phyloP scores from a whole-genome alignment of 768 basidiomycete genomes.

The Ramaria sp. region DNA sequence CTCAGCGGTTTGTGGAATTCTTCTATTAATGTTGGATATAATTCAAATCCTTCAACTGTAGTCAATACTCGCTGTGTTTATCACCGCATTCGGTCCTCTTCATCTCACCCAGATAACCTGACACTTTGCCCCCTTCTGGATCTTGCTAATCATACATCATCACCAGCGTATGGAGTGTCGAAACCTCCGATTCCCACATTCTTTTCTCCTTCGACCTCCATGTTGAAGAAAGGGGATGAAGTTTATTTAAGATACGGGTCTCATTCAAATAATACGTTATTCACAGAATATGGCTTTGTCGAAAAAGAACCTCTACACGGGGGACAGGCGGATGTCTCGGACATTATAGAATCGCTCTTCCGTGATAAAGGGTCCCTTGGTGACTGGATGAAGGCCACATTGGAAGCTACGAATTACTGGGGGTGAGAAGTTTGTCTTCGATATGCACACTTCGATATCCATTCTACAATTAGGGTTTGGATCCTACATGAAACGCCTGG shows the following conservation, averaged over 20 bases:
- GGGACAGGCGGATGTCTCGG: constrained; percentile 9
- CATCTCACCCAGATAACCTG: constrained; percentile 59
- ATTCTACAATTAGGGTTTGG: constrained; percentile 51
- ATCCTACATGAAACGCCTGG: constrained; percentile 51
- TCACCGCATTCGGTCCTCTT: constrained; percentile 40
- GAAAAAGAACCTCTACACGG: constrained; percentile 12
- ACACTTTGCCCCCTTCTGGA: constrained; percentile 87
- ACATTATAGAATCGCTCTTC: constrained; percentile 39
- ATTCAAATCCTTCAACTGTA: constrained; percentile 19
- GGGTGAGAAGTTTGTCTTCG: constrained; percentile 37
- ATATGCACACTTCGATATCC: not conserved
- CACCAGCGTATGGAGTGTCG: constrained; percentile 23
- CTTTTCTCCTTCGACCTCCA: constrained; percentile 32
- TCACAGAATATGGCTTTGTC: constrained; percentile 89
- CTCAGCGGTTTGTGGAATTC: constrained; percentile 52
- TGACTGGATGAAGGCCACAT: constrained; percentile 35
- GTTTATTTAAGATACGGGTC: constrained; percentile 69
- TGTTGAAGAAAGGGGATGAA: constrained; percentile 45
- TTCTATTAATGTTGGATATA: too few relatives aligned
- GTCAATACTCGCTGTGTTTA: constrained; percentile 92
- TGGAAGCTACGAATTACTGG: constrained; percentile 71
- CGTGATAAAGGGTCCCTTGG: constrained; percentile 28
- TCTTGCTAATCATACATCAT: constrained; percentile 67
- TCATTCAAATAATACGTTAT: constrained; percentile 67
- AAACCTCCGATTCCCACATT: constrained; percentile 36